Evolutionary conservation across 139 green algal genomes (phyloP).

Genomic region (Chlamydomonas applanata): DNA sequence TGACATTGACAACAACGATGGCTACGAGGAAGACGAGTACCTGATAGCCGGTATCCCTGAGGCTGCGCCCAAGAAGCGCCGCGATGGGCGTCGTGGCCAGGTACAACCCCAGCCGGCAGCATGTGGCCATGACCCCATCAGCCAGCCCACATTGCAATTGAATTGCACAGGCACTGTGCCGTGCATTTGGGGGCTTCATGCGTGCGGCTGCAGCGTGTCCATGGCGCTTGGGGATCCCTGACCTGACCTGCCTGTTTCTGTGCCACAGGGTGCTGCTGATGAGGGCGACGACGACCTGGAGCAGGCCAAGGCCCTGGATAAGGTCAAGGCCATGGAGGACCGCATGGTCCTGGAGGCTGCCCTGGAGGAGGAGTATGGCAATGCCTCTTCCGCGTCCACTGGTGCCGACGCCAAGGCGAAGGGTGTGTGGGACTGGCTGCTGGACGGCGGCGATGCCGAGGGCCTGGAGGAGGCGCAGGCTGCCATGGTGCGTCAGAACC

Average conservation of each 20-base stretch:
- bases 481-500: too few species aligned
- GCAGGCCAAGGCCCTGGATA: constrained; percentile 27
- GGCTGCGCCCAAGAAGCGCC: constrained; percentile 41
- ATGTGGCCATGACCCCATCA: too few species aligned
- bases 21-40: constrained; percentile 36
- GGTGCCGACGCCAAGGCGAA: not conserved
- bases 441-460: constrained; percentile 8
- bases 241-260: too few species aligned
- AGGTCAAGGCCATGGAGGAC: constrained; percentile 39
- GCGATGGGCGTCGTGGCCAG: constrained; percentile 6
- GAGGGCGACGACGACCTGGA: constrained; percentile 27
- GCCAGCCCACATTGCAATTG: too few species aligned
- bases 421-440: constrained; percentile 37
- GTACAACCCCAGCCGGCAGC: constrained; percentile 1
- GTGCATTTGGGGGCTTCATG: too few species aligned
- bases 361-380: constrained; percentile 37
- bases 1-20: constrained; percentile 51
- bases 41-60: constrained; percentile 42
- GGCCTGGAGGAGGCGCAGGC: not conserved
- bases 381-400: not conserved
- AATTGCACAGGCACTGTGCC: too few species aligned
- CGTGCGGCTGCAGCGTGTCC: too few species aligned
- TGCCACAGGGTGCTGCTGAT: constrained; percentile 8
- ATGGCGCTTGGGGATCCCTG: too few species aligned
- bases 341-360: constrained; percentile 40